Base-by-base conservation (phyloP, 2,329 filamentous ascomycete species). In the Aspergillaceae sp. region DNA sequence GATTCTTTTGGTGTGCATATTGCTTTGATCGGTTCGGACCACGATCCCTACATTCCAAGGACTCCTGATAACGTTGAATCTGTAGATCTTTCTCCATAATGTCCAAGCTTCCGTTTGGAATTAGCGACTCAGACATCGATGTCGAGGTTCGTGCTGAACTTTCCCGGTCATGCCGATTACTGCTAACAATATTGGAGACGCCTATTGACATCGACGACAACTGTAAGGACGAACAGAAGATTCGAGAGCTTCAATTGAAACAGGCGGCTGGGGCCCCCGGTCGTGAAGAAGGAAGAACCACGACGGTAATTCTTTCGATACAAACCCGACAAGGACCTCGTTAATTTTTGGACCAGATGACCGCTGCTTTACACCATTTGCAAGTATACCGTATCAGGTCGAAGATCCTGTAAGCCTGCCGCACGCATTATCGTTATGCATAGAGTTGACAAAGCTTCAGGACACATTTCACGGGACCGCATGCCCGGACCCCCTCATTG, bases 1-100 rank as follows among this genome's bases (percentile, higher is more conserved):
- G 52, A 38, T 50, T 53, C 27, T 55, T 55, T 29, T 55, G 52
- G 52, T 55, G 52, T 49, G 51, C 48, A 41, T 55, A 55, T 45
- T 53, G 52, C 29, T 53, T 55, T 43, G 52, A 55, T 46, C 43
- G 52, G 52, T 51, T 34, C 29, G 34, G 8, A 36, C 10, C n/a
- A 36, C 34, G 11, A 36, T 3, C 34, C 34, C 10, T 36, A n/a
- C 10, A n/a, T 5, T 11, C 8, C 34, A 27, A n/a, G 40, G 36
- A 9, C 29, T 26, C 9, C 5, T 11, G n/a, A 7, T 27, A 27
- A 42, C 28, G 7, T 42, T 34, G 28, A 34, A 35, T 40, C 32
- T 9, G 7, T 34, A 54, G 52, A 26, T 38, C 45, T 3, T 11
- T 52, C 4, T 42, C 50, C 3, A 54, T 48, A 28, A 35, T 52